Evolutionary conservation across 306 rosid species (phyloP), one percentile per base, ranked within the genome.

Genomic region (Ammopiptanthus mongolicus): DNA sequence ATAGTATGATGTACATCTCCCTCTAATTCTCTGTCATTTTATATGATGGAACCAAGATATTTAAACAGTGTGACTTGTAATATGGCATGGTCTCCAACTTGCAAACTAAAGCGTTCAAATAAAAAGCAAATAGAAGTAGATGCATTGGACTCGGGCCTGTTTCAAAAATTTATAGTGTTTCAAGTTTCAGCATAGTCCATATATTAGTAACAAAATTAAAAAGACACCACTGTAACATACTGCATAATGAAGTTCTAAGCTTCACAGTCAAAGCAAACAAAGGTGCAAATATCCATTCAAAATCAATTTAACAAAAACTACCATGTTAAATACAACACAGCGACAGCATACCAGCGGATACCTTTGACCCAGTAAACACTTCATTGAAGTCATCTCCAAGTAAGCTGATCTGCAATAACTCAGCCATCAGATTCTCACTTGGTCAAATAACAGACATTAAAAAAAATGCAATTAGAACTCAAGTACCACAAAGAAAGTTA

Each of bases 331-430:
- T 63, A 73, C 46, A 62, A 73, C 23, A 77, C 52, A 77, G 36
- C 36, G 71, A 68, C 71, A 69, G 91, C 98, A 51, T 91, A 91
- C 97, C 98, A 84, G 91, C 87, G 69, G 93, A 82, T 79, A 83
- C 89, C 89, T 86, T 88, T 82, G 85, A 80, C 84, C 90, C 94
- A 59, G 87, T 80, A 75, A 83, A 83, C 42, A 78, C 90, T 69
- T 95, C 83, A 68, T 87, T 90, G 78, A 91, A 91, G 76, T 91
- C 98, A 39, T 87, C 93, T 72, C 81, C 82, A 47, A 86, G 76
- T 57, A 87, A 83, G 52, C 66, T 78, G 47, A 88, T 83, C 97
- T 95, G 88, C 88, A 76, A 71, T 42, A n/a, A 82, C 48, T n/a
- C 62, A 5, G 23, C 18, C 34, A 63, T 25, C 82, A 85, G 13